Percentiles rank a stretch among this genome's conserved stretches.
These are phyloP conservation scores for Didymellaceae sp. DNA, from an alignment of 2,329 filamentous ascomycete genomes.

Conservation along the genomic window DNA sequence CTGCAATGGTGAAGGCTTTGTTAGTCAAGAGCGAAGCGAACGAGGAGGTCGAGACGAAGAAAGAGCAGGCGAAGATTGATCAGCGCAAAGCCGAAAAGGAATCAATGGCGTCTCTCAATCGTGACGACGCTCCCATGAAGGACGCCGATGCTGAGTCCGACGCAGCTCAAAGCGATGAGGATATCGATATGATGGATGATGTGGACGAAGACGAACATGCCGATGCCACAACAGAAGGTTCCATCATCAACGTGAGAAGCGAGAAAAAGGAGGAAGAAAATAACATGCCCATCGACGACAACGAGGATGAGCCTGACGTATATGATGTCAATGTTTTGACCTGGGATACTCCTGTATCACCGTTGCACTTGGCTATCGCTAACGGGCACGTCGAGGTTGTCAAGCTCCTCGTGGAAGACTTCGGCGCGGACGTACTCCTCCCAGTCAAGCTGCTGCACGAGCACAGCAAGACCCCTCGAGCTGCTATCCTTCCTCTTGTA, in stretches of 20 bases:
- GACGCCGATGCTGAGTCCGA: conserved; percentile 43
- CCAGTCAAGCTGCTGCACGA: conserved; percentile 70
- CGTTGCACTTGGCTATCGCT: conserved; percentile 80
- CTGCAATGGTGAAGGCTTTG: conserved; percentile 73
- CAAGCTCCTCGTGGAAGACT: conserved; percentile 69
- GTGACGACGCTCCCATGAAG: conserved; percentile 12
- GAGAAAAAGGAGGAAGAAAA: conserved; percentile 51
- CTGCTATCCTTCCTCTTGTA: conserved; percentile 72
- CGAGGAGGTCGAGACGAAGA: conserved; percentile 70
- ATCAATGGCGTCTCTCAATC: conserved; percentile 10
- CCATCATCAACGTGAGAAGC: conserved; percentile 67
- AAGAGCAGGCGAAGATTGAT: conserved; percentile 56
- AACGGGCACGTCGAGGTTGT: conserved; percentile 74
- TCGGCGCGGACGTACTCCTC: conserved; percentile 77
- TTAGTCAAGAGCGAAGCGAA: conserved; percentile 77
- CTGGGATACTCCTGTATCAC: conserved; percentile 77
- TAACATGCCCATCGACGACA: conserved; percentile 58
- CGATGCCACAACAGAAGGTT: conserved; percentile 71
- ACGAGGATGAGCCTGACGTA: conserved; percentile 74
- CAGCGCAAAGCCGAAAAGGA: conserved; percentile 29
- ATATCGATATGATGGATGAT: conserved; percentile 61
- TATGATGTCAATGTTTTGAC: conserved; percentile 79
- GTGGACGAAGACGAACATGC: conserved; percentile 44
- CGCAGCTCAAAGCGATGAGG: conserved; percentile 55
- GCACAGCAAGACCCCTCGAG: conserved; percentile 57